Percentiles rank a stretch among this genome's conserved stretches.
Evolutionary conservation across 2,329 filamentous ascomycete species (phyloP).

Genomic region (Coniochaeta sp.): DNA sequence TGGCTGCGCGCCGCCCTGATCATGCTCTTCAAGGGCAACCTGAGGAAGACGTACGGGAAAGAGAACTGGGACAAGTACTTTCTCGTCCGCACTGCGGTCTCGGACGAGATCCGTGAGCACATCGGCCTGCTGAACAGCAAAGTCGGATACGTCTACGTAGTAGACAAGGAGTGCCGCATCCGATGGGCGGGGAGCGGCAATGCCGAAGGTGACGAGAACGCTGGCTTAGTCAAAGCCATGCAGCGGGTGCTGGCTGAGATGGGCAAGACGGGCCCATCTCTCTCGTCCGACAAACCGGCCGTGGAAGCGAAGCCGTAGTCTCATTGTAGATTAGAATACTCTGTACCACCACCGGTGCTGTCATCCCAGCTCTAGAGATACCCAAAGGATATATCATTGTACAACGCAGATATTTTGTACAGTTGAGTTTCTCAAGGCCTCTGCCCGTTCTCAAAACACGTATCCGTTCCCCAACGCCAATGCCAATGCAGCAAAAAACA

Average conservation of each 20-base stretch:
- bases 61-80: slow-evolving; percentile 56
- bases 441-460: not conserved
- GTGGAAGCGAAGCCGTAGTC: slow-evolving; percentile 4
- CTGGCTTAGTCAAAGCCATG: slow-evolving; percentile 58
- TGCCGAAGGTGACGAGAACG: slow-evolving; percentile 57
- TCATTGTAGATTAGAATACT: not conserved
- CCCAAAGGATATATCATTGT: not conserved
- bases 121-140: slow-evolving; percentile 77
- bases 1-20: slow-evolving; percentile 55
- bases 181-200: slow-evolving; percentile 85
- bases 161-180: slow-evolving; percentile 83
- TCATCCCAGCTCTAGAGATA: slow-evolving; percentile 2
- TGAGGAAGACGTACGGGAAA: slow-evolving; percentile 42
- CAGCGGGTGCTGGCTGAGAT: slow-evolving; percentile 55
- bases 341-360: slow-evolving; percentile 1
- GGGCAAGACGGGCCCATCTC: slow-evolving; percentile 21
- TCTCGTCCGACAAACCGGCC: slow-evolving; percentile 3
- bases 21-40: slow-evolving; percentile 44
- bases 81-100: slow-evolving; percentile 49
- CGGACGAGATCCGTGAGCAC: slow-evolving; percentile 53
- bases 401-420: not conserved
- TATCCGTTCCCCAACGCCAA: not conserved
- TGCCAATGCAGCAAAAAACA: slow-evolving; percentile 1
- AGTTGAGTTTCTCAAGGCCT: not conserved
- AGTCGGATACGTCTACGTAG: slow-evolving; percentile 87